Conservation (phyloP, 2,329 filamentous ascomycete species). For the Penicillium crustosum region DNA sequence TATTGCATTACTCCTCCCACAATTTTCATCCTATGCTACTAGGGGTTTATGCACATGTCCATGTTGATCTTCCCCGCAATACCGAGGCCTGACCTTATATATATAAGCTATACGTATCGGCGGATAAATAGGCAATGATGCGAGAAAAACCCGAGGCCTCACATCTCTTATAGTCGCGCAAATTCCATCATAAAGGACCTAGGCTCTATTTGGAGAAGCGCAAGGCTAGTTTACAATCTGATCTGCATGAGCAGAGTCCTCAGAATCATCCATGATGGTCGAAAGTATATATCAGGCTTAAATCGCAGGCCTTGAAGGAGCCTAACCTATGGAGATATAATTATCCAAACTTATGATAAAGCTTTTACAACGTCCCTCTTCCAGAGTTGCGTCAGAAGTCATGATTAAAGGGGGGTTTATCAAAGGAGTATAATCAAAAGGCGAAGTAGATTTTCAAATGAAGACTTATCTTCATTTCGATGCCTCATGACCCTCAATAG, state of each 20-base stretch:
- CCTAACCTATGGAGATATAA: background rate
- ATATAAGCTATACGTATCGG: no score
- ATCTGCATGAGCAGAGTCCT: conserved; percentile 8
- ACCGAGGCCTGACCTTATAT: no score
- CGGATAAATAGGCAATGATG: conserved; percentile 41
- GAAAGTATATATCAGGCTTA: background rate
- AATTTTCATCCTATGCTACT: no score
- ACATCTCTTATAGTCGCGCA: conserved; percentile 48
- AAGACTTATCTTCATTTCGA: background rate
- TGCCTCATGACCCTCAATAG: background rate
- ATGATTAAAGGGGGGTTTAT: background rate
- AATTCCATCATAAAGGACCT: conserved; percentile 21
- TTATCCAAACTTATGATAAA: background rate
- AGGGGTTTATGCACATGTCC: no score
- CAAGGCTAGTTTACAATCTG: conserved; percentile 12
- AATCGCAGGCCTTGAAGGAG: background rate
- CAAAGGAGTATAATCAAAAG: background rate
- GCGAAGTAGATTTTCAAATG: background rate
- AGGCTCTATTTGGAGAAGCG: conserved; percentile 12
- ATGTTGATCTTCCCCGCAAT: no score
- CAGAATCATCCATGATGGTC: conserved; percentile 16
- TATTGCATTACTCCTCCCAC: no score
- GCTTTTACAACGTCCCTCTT: background rate
- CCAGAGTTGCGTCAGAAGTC: background rate
- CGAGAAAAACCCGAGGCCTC: conserved; percentile 60